Base-by-base conservation (phyloP, 2,329 filamentous ascomycete genomes). In the Zalaria sp. region DNA sequence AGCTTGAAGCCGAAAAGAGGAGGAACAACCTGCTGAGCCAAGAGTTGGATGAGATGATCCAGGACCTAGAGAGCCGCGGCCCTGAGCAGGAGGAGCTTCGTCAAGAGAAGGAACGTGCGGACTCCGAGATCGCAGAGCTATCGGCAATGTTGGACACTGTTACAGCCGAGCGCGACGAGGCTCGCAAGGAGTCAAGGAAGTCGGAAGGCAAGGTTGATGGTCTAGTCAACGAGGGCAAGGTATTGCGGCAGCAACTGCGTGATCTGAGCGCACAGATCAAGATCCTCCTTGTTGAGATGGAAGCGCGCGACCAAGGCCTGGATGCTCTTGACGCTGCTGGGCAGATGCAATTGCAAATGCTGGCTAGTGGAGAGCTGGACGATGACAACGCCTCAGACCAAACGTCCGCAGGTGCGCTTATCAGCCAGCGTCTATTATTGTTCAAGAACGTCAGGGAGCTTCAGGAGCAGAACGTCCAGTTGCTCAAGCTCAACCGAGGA, bases 211-310 rank as follows among this genome's bases (percentile, higher is more conserved):
- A 84, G 43, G 71, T 87, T 42, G 72, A 73, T 44, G 73, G 73
- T 11, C 60, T 72, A 26, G 60, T 64, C 4, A 71, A 68, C 37
- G 87, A 96, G 61, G 72, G 75, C 28, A 79, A 83, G 46, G 84
- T 95, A 34, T 68, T 93, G 25, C 81, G 82, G 40, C 83, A 87
- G 49, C 87, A 95, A 57, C 69, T 96, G 5, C 82, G 89, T 29
- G 91, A 96, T 59, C 72, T 93, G 18, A 87, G 87, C 53, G 80
- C 83, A 1, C 88, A 98, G 60, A 77, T 95, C 48, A 93, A 93
- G 59, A 80, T 93, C 56, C 73, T 98, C 4, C 72, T 95, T 4
- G 83, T 93, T 60, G 89, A 94, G 59, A 73, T 87, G 43, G 81
- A 93, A 53, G 78, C 84, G 18, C 77, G 79, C 42, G 83, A 94